Base-by-base conservation (phyloP, 2,329 filamentous ascomycete genomes). In the Diaporthe sp. region DNA sequence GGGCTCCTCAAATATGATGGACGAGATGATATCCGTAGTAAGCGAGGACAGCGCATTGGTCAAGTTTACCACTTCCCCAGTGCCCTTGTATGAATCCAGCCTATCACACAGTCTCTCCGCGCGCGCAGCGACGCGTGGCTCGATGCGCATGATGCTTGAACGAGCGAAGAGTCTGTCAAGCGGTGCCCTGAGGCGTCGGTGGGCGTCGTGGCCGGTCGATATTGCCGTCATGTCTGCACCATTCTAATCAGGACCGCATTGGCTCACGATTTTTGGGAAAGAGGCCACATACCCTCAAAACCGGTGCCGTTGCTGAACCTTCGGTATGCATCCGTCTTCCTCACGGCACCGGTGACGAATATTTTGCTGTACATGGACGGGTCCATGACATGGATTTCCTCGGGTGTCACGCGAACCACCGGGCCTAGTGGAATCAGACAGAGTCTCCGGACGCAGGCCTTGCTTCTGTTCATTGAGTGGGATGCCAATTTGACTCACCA, bases 361-460 rank as follows among this genome's bases (percentile, higher is more conserved):
- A 55, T 55, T 5, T 55, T 55, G n/a, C 51, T 6, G 25, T 55
- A 55, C 51, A 55, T 55, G 13, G 51, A 15, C n/a, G 51, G 13
- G 12, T 55, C 51, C 51, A 55, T 55, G n/a, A 55, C 51, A 15
- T 55, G 51, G 51, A 55, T 55, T 55, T 55, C 51, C 51, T 55
- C 51, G 10, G 51, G 51, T 8, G 51, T 55, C 13, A 55, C 51
- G 12, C 51, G 51, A 28, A 55, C 51, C n/a, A 55, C 51, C 51
- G 51, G 51, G 19, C 51, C 51, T 55, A 25, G 12, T 13, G 12
- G 4, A 55, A 55, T 25, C n/a, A 55, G 51, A 28, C 15, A 9
- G n/a, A 15, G 2, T 13, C 13, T 9, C 12, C 15, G 7, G 10
- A 39, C 37, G 10, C 37, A 39, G 10, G 22, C 19, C 19, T 49